Percentiles rank a stretch among this genome's conserved stretches.
Evolutionary conservation across 2,329 filamentous ascomycete genomes (phyloP).

Genomic region (Emergomyces africanus): DNA sequence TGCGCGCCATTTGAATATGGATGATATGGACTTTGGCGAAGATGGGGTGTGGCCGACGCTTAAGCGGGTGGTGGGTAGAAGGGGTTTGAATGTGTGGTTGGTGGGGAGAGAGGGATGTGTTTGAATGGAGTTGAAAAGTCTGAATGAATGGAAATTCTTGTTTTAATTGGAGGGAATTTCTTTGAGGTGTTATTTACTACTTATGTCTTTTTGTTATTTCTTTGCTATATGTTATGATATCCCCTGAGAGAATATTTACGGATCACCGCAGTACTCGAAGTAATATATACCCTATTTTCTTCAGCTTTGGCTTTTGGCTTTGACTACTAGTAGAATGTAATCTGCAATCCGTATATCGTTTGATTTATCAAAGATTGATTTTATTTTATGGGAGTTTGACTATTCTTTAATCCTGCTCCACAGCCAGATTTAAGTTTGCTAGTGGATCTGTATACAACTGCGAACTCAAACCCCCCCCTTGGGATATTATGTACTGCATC

Average conservation of each 20-base stretch:
- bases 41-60: slow-evolving; percentile 37
- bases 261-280: neutral
- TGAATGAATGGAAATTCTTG: neutral
- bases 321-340: too few species aligned
- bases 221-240: neutral
- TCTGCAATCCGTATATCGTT: too few species aligned
- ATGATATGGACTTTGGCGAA: slow-evolving; percentile 39
- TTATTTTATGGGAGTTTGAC: too few species aligned
- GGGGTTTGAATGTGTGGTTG: slow-evolving; percentile 38
- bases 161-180: neutral
- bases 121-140: slow-evolving; percentile 5
- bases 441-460: too few species aligned
- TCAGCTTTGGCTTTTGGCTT: neutral
- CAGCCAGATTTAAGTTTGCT: too few species aligned
- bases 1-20: slow-evolving; percentile 36
- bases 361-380: too few species aligned
- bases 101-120: slow-evolving; percentile 16
- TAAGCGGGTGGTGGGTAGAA: slow-evolving; percentile 33
- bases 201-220: neutral
- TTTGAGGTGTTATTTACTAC: neutral
- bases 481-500: too few species aligned
- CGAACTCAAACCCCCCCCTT: too few species aligned
- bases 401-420: too few species aligned
- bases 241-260: neutral
- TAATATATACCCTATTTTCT: neutral